Evolutionary conservation across 768 basidiomycete genomes (phyloP), one percentile per base, ranked within the genome.

Genomic region (Tylopilus plumbeoviolaceoides): DNA sequence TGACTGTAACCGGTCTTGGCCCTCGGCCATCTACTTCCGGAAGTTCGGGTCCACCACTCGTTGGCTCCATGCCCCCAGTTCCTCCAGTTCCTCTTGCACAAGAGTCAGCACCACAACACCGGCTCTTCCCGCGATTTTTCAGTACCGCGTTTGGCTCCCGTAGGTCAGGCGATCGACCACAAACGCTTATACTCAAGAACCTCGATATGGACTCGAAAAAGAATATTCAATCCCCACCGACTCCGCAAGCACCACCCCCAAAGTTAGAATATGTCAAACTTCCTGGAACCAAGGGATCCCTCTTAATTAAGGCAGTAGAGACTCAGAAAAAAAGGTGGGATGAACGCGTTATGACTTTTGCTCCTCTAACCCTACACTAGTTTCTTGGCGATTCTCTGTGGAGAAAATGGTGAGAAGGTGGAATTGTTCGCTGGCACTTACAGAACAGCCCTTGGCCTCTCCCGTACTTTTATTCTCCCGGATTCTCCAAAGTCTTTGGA

Each of bases 361-460:
- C 17, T 44, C 11, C 41, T 59, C 38, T 57, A 10, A 60, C 9
- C 7, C 45, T 47, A 38, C 39, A 1, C 5, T 55, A 93, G 91
- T 68, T 95, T 95, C 74, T 79, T 95, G 21, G 92, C 93, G 9
- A 94, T 95, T 61, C 79, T 95, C 0, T 95, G 93, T 58, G 92
- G 92, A 18, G 93, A 95, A 31, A 87, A 83, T 58, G 93, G 91
- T 15, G 92, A 95, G 73, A 91, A 94, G 63, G 91, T 95, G 44
- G 92, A 95, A 63, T 74, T 95, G 11, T 95, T 95, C 68, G 92
- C 93, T 38, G 92, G 93, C 25, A 92, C 92, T 11, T 89, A 90
- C 59, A 78, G 87, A 49, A 90, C 89, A n/a, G 91, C 92, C 6
- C 80, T 95, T 14, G 88, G 88, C 0, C 78, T 95, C 31, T 94